Evolutionary conservation across 805 yeast genomes (phyloP).

Genomic region (Blastobotrys robertii): DNA sequence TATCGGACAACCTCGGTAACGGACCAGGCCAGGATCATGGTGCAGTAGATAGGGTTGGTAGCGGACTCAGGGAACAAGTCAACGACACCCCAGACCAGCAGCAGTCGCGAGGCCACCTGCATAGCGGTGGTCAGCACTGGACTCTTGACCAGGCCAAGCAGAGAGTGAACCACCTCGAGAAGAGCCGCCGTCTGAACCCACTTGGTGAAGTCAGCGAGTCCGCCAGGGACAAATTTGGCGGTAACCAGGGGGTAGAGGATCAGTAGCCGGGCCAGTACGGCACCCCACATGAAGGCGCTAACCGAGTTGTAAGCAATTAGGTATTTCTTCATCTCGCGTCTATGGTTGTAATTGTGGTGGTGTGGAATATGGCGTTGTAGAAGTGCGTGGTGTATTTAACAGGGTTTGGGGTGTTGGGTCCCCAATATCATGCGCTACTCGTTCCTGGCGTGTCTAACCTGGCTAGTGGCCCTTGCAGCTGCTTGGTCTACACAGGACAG

Average conservation of each 20-base stretch:
- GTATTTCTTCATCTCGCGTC: conserved; percentile 15
- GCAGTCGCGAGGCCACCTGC: conserved; percentile 78
- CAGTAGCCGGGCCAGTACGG: conserved; percentile 37
- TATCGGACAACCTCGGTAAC: conserved; percentile 87
- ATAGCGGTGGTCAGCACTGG: conserved; percentile 76
- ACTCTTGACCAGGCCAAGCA: conserved; percentile 71
- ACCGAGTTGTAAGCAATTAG: conserved; percentile 42
- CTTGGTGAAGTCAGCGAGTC: conserved; percentile 49
- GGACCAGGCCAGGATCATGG: conserved; percentile 82
- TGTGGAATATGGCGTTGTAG: not conserved
- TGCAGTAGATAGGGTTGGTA: conserved; percentile 41
- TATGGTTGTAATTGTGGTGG: not conserved
- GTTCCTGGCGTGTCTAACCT: not conserved
- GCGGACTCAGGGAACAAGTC: conserved; percentile 64
- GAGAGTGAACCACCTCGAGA: conserved; percentile 70
- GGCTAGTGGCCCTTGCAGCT: conserved; percentile 7
- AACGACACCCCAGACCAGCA: conserved; percentile 77
- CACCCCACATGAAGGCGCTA: conserved; percentile 46
- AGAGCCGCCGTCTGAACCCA: conserved; percentile 70
- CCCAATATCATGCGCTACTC: not conserved
- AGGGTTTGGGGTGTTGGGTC: not conserved
- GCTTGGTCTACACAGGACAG: conserved; percentile 59
- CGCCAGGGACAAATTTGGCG: conserved; percentile 55
- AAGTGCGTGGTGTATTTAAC: not conserved
- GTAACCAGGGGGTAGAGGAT: conserved; percentile 38